These are phyloP conservation scores for Aureobasidium sp. DNA, from an alignment of 2,329 filamentous ascomycete genomes.

Conservation along the genomic window DNA sequence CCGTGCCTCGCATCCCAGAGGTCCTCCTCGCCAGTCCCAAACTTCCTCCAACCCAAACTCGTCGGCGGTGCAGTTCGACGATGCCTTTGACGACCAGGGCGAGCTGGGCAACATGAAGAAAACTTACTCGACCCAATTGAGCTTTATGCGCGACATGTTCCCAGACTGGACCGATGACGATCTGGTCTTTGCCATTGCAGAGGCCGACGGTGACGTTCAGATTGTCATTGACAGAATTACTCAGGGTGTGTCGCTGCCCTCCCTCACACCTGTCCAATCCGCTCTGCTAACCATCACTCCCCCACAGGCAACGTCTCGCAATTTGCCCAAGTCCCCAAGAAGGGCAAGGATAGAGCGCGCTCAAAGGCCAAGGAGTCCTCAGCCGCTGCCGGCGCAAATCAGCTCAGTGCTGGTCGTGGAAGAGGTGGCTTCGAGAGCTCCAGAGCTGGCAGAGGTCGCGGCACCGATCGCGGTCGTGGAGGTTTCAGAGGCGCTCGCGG, in stretches of 20 bases:
- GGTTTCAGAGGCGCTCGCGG: slow-evolving; percentile 54
- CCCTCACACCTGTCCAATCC: not conserved
- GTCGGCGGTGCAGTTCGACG: slow-evolving; percentile 51
- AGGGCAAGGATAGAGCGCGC: slow-evolving; percentile 66
- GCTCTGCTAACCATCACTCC: not conserved
- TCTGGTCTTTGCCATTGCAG: slow-evolving; percentile 84
- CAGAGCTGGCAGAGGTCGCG: slow-evolving; percentile 58
- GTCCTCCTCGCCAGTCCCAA: slow-evolving; percentile 34
- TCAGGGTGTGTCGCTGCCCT: slow-evolving; percentile 53
- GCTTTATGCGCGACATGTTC: slow-evolving; percentile 85
- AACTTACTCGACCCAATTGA: slow-evolving; percentile 73
- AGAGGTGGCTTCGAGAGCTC: slow-evolving; percentile 43
- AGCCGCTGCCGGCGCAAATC: slow-evolving; percentile 46
- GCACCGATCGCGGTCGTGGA: slow-evolving; percentile 50
- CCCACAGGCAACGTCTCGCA: slow-evolving; percentile 65
- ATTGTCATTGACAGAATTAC: slow-evolving; percentile 70
- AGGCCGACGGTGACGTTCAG: slow-evolving; percentile 70
- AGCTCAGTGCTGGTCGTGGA: slow-evolving; percentile 35
- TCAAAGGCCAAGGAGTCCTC: slow-evolving; percentile 62
- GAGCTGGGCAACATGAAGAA: slow-evolving; percentile 90
- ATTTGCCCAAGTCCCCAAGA: slow-evolving; percentile 72
- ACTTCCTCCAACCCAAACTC: slow-evolving; percentile 64
- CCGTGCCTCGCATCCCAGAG: slow-evolving; percentile 59
- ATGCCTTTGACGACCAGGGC: slow-evolving; percentile 70
- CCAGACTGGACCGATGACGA: slow-evolving; percentile 93